These are phyloP conservation scores for Eucalyptus urophylla DNA, from an alignment of 345 rosid species.

Conservation along the genomic window DNA sequence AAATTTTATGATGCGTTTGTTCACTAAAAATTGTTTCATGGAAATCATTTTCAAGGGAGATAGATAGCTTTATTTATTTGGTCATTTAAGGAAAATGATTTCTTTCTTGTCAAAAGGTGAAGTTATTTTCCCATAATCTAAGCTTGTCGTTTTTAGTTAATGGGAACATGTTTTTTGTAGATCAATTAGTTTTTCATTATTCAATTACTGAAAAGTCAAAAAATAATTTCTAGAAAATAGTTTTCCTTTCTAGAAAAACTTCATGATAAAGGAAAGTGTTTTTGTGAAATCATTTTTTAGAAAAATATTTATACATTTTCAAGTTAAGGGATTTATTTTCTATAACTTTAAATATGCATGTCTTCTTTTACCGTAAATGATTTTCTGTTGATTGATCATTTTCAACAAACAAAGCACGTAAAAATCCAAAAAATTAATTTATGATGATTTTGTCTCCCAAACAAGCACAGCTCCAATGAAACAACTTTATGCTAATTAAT, in stretches of 20 bases:
- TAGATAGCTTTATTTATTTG: no score
- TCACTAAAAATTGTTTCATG: fast-evolving
- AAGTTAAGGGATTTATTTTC: neutral
- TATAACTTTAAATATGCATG: fast-evolving
- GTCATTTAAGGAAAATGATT: fast-evolving
- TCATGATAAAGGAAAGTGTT: neutral
- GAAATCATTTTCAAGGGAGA: fast-evolving
- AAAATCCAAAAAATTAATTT: neutral
- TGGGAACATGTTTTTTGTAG: neutral
- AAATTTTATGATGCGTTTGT: neutral
- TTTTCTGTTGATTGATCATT: fast-evolving
- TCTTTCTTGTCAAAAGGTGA: neutral
- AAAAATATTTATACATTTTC: neutral
- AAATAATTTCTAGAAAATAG: fast-evolving
- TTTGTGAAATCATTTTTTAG: neutral
- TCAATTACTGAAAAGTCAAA: fast-evolving
- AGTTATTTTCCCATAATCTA: neutral
- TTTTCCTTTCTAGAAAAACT: neutral
- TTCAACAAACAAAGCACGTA: fast-evolving
- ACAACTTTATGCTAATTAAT: neutral
- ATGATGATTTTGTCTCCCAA: neutral
- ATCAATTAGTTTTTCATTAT: neutral
- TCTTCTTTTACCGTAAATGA: fast-evolving
- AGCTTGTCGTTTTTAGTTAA: neutral
- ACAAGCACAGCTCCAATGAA: neutral